Conservation (phyloP, 192 early-diverging fungal species). For the Backusella tarrabulga region DNA sequence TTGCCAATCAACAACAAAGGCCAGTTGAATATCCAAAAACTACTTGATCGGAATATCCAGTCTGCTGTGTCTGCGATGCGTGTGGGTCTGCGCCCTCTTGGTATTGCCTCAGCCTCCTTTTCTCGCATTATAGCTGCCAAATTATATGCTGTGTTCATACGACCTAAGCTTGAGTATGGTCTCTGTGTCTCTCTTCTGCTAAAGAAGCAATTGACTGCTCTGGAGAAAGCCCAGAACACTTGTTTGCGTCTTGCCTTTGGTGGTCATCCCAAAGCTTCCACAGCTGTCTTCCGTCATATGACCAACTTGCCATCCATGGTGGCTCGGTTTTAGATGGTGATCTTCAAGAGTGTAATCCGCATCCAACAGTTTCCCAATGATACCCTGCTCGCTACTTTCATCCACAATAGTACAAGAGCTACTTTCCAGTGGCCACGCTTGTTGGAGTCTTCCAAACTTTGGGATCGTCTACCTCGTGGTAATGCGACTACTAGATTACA, state of each 20-base stretch:
- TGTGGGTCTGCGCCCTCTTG: not conserved
- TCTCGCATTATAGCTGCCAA: not conserved
- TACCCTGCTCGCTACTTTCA: not conserved
- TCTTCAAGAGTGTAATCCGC: too few species aligned
- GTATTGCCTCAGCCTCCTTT: not conserved
- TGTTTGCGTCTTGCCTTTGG: too few species aligned
- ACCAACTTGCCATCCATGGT: not conserved
- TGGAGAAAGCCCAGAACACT: too few species aligned
- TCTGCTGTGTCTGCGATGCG: not conserved
- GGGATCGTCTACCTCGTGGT: too few species aligned
- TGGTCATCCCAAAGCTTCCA: too few species aligned
- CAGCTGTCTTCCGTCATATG: not conserved
- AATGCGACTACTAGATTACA: too few species aligned
- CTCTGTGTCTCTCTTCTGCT: not conserved
- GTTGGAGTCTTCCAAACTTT: too few species aligned
- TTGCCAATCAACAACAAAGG: not conserved
- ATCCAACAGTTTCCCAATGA: not conserved
- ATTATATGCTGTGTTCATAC: not conserved
- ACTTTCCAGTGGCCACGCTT: too few species aligned
- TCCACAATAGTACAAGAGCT: too few species aligned
- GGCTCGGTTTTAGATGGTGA: too few species aligned
- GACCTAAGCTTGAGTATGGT: constrained; percentile 6
- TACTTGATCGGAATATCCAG: not conserved
- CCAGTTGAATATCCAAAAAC: too few species aligned
- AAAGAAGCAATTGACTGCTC: too few species aligned